Evolutionary conservation across 352 stramenopile genomes (phyloP).

Genomic region (Globisporangium nagaii): DNA sequence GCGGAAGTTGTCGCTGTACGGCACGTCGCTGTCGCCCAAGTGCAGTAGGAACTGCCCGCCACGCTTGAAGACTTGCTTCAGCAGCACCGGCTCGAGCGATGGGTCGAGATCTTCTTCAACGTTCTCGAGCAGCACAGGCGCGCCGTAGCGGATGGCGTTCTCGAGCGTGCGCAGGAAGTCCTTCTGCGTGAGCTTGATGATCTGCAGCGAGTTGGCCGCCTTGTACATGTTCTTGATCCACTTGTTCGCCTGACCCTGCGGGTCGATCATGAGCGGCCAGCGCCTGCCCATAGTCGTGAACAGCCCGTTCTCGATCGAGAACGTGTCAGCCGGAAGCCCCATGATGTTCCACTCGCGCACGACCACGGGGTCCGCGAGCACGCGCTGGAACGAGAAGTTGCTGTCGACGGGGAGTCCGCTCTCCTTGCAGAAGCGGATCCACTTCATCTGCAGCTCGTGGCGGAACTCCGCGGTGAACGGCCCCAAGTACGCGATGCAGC

Average conservation of each 20-base stretch:
- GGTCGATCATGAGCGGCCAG: constrained; percentile 94
- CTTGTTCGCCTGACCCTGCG: constrained; percentile 91
- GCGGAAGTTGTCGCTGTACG: constrained; percentile 90
- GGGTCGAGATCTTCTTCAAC: constrained; percentile 92
- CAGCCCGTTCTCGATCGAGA: constrained; percentile 92
- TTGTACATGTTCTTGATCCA: constrained; percentile 95
- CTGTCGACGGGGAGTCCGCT: constrained; percentile 78
- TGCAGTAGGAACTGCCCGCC: constrained; percentile 84
- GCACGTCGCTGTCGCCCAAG: constrained; percentile 89
- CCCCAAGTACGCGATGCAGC: constrained; percentile 90
- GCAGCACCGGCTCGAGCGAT: constrained; percentile 88
- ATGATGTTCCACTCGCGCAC: constrained; percentile 92
- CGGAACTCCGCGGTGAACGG: constrained; percentile 88
- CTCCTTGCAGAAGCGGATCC: constrained; percentile 77
- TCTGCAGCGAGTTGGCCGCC: constrained; percentile 59
- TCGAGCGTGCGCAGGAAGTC: constrained; percentile 91
- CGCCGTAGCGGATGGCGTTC: constrained; percentile 89
- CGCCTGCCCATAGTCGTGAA: constrained; percentile 88
- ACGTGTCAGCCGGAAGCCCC: constrained; percentile 88
- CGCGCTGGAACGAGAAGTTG: constrained; percentile 82
- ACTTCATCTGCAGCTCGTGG: constrained; percentile 78
- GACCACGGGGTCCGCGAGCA: constrained; percentile 80
- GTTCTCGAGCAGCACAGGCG: constrained; percentile 91
- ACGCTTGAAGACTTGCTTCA: constrained; percentile 94
- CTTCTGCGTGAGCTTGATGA: constrained; percentile 92